These are phyloP conservation scores for Aspergillus haitiensis DNA, from an alignment of 495 filamentous ascomycete species.

Conservation along the genomic window DNA sequence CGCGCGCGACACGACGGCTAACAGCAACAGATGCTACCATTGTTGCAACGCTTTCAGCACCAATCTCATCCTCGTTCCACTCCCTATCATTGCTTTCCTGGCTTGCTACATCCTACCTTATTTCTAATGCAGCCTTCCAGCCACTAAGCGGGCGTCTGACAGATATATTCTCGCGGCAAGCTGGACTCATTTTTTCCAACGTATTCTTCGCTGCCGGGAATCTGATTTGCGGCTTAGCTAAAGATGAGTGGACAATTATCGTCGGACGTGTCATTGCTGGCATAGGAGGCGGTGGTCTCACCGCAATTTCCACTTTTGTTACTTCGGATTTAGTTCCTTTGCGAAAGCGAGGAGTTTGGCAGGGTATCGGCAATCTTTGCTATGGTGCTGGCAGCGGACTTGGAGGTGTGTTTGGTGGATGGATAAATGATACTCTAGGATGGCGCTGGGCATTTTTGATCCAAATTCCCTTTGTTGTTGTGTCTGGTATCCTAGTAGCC, in stretches of 20 bases:
- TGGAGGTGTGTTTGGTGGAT: conserved; percentile 67
- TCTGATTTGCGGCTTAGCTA: conserved; percentile 79
- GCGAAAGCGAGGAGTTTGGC: conserved; percentile 76
- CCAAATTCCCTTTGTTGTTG: conserved; percentile 66
- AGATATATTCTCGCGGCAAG: conserved; percentile 80
- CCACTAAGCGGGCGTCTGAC: conserved; percentile 83
- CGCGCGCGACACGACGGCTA: conserved; percentile 4
- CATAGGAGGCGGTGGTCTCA: conserved; percentile 81
- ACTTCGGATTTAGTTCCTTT: conserved; percentile 81
- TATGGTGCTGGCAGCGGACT: conserved; percentile 66
- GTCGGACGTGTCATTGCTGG: conserved; percentile 79
- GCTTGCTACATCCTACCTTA: conserved; percentile 87
- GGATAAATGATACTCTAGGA: conserved; percentile 74
- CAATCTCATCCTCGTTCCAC: conserved; percentile 82
- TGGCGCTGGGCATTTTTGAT: conserved; percentile 78
- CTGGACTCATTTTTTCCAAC: conserved; percentile 77
- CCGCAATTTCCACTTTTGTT: conserved; percentile 79
- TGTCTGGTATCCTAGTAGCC: conserved; percentile 66
- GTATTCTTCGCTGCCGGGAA: conserved; percentile 79
- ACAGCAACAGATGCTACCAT: conserved; percentile 65
- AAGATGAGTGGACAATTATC: conserved; percentile 68
- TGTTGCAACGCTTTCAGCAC: conserved; percentile 80
- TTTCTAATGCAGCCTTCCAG: conserved; percentile 85
- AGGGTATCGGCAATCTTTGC: conserved; percentile 85
- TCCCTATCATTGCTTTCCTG: conserved; percentile 85